Percentiles rank a stretch among this genome's conserved stretches.
phyloP scores from a whole-genome alignment of 805 yeast species.

The Saccharomycopsis sp. region DNA sequence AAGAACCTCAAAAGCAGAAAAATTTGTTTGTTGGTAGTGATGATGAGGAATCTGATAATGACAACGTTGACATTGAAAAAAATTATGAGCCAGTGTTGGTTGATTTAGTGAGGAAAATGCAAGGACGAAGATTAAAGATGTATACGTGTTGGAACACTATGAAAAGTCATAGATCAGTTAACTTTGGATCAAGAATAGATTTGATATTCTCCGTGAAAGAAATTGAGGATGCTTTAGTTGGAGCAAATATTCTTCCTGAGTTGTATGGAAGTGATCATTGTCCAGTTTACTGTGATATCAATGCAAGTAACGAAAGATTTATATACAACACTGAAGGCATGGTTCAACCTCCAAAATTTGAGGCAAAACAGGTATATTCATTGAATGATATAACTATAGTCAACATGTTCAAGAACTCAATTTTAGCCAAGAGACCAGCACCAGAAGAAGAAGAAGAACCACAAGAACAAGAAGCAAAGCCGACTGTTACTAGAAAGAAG shows the following conservation, averaged over 20 bases:
- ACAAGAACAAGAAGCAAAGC: background rate
- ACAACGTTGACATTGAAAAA: conserved; percentile 21
- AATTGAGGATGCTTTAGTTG: conserved; percentile 29
- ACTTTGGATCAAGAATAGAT: conserved; percentile 87
- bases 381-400: conserved; percentile 25
- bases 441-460: background rate
- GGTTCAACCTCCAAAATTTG: conserved; percentile 35
- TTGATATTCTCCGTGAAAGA: conserved; percentile 48
- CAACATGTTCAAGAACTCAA: conserved; percentile 21
- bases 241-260: conserved; percentile 55
- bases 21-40: conserved; percentile 18
- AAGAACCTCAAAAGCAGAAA: conserved; percentile 1
- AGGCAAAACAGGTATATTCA: conserved; percentile 45
- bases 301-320: conserved; percentile 20
- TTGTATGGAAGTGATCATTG: conserved; percentile 91
- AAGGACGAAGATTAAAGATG: conserved; percentile 51
- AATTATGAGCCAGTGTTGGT: conserved; percentile 39
- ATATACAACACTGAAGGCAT: conserved; percentile 1
- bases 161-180: conserved; percentile 67
- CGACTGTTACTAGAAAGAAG: too few relatives aligned
- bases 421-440: conserved; percentile 8
- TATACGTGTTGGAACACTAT: conserved; percentile 92
- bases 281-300: conserved; percentile 73
- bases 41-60: conserved; percentile 13
- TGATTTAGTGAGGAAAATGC: conserved; percentile 52